These are phyloP conservation scores for Lentinula edodes DNA, from an alignment of 768 basidiomycete species.

Conservation along the genomic window DNA sequence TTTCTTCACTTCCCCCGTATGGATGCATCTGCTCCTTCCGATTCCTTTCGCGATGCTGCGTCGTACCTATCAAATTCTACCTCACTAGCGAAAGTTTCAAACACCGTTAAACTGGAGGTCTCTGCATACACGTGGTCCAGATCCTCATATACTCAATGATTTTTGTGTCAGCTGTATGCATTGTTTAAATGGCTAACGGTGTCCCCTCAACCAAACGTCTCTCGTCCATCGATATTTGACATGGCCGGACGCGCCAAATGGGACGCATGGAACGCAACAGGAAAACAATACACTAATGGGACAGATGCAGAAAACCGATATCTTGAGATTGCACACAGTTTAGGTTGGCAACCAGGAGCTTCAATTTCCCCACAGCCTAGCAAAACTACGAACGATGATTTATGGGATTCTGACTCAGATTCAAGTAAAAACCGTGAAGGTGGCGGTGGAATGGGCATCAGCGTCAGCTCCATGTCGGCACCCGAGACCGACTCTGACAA, in stretches of 20 bases:
- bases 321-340: conserved; percentile 55
- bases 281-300: conserved; percentile 39
- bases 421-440: conserved; percentile 19
- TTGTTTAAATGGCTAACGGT: conserved; percentile 75
- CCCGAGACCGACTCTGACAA: conserved; percentile 29
- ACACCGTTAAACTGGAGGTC: conserved; percentile 73
- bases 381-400: conserved; percentile 22
- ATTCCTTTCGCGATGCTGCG: conserved; percentile 54
- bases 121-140: conserved; percentile 3
- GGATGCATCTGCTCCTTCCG: conserved; percentile 15
- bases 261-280: conserved; percentile 70
- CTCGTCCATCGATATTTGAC: conserved; percentile 74
- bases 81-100: conserved; percentile 50
- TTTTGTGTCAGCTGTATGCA: conserved; percentile 65
- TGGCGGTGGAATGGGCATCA: conserved; percentile 48
- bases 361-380: conserved; percentile 7
- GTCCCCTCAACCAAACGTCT: conserved; percentile 42
- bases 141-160: conserved; percentile 16
- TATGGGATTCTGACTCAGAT: conserved; percentile 44
- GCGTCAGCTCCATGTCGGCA: conserved; percentile 55
- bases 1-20: background rate
- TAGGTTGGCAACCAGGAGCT: conserved; percentile 59
- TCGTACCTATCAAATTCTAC: conserved; percentile 55
- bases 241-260: conserved; percentile 79
- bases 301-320: conserved; percentile 59